These are phyloP conservation scores for Ustilago vetiveriae DNA, from an alignment of 1,284 basidiomycete genomes.

Conservation along the genomic window DNA sequence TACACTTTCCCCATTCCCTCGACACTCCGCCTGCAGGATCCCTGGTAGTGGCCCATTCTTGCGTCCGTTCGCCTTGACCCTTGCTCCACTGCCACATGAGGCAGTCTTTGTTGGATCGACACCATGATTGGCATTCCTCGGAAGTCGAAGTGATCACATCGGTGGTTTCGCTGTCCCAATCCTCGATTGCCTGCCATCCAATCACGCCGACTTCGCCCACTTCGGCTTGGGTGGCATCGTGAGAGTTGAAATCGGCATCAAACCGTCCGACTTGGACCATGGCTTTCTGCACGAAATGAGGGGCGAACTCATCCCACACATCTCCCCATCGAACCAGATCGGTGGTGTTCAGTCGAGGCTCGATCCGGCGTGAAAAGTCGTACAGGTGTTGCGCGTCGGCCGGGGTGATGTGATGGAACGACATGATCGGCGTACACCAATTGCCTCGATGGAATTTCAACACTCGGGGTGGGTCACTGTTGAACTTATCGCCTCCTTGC, in stretches of 20 bases:
- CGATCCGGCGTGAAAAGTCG: conserved; percentile 32
- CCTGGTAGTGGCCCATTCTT: no score
- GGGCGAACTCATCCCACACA: conserved; percentile 40
- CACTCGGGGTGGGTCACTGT: conserved; percentile 24
- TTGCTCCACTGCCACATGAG: conserved; percentile 34
- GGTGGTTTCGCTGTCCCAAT: conserved; percentile 32
- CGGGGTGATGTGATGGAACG: conserved; percentile 46
- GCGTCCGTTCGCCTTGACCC: background rate
- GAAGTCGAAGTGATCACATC: background rate
- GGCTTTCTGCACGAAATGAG: conserved; percentile 8
- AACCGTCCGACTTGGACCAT: background rate
- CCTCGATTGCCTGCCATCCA: conserved; percentile 34
- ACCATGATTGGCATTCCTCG: conserved; percentile 11
- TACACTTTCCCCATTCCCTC: conserved; percentile 12
- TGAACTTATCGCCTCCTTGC: conserved; percentile 26
- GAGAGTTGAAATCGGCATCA: background rate
- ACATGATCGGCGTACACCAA: conserved; percentile 39
- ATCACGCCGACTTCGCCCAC: conserved; percentile 16
- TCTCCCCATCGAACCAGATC: conserved; percentile 22
- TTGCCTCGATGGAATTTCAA: conserved; percentile 18
- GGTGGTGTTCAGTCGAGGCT: background rate
- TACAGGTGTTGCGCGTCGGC: conserved; percentile 29
- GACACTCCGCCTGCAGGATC: no score
- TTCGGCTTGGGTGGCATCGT: background rate
- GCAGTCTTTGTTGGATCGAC: conserved; percentile 6